Conservation (phyloP, 352 stramenopile species). For the Phytopythium sindhum region DNA sequence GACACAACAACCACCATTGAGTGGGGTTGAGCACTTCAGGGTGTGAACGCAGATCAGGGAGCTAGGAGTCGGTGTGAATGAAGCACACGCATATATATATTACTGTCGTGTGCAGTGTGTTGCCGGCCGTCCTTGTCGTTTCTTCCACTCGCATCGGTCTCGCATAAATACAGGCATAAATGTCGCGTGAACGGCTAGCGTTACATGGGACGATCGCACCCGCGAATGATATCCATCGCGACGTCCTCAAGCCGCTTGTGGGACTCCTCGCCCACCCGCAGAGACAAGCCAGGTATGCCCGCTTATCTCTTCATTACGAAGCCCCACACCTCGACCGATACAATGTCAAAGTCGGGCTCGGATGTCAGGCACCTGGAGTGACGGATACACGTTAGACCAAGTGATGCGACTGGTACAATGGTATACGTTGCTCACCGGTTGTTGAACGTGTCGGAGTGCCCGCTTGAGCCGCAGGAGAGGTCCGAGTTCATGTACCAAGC, state of each 20-base stretch:
- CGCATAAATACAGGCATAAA: conserved; percentile 5
- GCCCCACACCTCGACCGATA: conserved; percentile 67
- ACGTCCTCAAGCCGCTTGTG: neutral
- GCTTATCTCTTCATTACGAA: conserved; percentile 48
- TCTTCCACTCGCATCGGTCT: neutral
- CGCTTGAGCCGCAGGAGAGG: conserved; percentile 51
- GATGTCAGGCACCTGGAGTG: conserved; percentile 32
- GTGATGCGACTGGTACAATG: neutral
- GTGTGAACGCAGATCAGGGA: neutral
- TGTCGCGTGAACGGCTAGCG: neutral
- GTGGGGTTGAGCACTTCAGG: neutral
- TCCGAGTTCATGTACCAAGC: conserved; percentile 69
- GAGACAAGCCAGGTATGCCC: neutral
- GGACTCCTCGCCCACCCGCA: neutral
- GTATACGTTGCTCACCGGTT: conserved; percentile 29
- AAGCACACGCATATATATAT: conserved; percentile 5
- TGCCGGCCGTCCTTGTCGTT: neutral
- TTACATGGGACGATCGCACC: neutral
- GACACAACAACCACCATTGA: neutral
- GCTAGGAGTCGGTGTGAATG: neutral
- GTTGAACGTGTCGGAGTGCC: conserved; percentile 48
- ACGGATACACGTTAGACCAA: neutral
- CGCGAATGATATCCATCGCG: neutral
- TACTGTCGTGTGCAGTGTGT: conserved; percentile 1
- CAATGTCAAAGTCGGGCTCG: conserved; percentile 52